phyloP scores from a whole-genome alignment of 2,329 filamentous ascomycete genomes.

The Ophiobolus disseminans region DNA sequence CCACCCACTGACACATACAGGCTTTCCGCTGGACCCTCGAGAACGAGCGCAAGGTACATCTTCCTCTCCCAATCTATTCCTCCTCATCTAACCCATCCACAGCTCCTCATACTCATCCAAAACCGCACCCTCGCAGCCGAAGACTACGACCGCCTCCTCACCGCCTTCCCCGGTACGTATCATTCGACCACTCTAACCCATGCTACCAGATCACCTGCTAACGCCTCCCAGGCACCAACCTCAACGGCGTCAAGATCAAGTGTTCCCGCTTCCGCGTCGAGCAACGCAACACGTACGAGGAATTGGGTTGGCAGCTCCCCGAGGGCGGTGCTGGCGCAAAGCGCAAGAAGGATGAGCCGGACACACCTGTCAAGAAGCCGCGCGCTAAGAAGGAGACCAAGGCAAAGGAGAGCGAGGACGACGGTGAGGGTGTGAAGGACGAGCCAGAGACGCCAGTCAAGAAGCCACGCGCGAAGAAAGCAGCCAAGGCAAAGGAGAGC shows the following conservation, averaged over 20 bases:
- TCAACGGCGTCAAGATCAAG: slow-evolving; percentile 19
- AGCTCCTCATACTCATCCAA: slow-evolving; percentile 33
- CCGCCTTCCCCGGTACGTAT: slow-evolving; percentile 21
- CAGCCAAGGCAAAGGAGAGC: slow-evolving; percentile 1
- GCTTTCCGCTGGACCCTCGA: slow-evolving; percentile 19
- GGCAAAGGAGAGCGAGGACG: slow-evolving; percentile 12
- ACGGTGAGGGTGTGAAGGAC: slow-evolving; percentile 1
- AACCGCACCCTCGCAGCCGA: slow-evolving; percentile 18
- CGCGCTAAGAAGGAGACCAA: background rate
- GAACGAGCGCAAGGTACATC: slow-evolving; percentile 20
- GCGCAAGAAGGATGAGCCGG: background rate
- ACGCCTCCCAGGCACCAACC: slow-evolving; percentile 18
- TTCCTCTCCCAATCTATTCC: background rate
- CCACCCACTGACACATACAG: slow-evolving; percentile 1
- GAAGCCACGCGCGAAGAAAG: slow-evolving; percentile 5
- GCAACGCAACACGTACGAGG: slow-evolving; percentile 21
- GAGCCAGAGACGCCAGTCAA: slow-evolving; percentile 14
- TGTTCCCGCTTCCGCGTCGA: slow-evolving; percentile 11
- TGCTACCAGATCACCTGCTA: background rate
- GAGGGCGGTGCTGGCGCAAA: slow-evolving; percentile 15
- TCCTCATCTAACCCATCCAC: background rate
- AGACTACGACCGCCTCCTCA: slow-evolving; percentile 21
- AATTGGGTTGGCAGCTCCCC: slow-evolving; percentile 17
- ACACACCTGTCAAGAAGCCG: slow-evolving; percentile 16
- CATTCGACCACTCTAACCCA: background rate